Percentiles rank a stretch among this genome's conserved stretches.
Evolutionary conservation across 2,329 filamentous ascomycete genomes (phyloP).

Genomic region (Diaporthe ilicicola): DNA sequence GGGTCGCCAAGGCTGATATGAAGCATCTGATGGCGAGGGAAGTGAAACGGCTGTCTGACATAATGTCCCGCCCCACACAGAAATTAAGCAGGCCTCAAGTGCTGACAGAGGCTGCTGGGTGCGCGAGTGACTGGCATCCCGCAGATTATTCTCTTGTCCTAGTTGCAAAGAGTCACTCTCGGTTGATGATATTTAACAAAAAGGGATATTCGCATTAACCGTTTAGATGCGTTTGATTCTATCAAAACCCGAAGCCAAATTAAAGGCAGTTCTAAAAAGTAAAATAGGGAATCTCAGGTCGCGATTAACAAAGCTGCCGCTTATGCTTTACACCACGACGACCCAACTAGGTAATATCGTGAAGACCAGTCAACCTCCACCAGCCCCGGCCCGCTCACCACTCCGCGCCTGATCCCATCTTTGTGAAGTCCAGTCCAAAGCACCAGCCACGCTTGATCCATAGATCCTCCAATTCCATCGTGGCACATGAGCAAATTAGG

Average conservation of each 20-base stretch:
- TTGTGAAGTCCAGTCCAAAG: not conserved
- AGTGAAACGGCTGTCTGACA: constrained; percentile 12
- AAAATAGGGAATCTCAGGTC: constrained; percentile 10
- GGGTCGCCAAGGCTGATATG: constrained; percentile 2
- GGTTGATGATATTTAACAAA: too few relatives aligned
- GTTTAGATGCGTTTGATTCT: constrained; percentile 13
- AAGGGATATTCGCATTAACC: not conserved
- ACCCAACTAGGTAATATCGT: not conserved
- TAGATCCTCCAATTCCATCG: not conserved
- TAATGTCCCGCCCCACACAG: not conserved
- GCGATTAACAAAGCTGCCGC: constrained; percentile 16
- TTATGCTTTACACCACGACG: constrained; percentile 20
- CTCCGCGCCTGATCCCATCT: constrained; percentile 19
- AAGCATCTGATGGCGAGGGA: constrained; percentile 3
- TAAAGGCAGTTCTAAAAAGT: constrained; percentile 8
- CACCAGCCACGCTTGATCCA: not conserved
- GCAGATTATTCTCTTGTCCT: not conserved
- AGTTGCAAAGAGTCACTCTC: too few relatives aligned
- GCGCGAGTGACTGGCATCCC: not conserved
- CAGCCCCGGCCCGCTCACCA: not conserved
- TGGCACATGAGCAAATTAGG: constrained; percentile 12
- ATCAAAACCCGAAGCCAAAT: constrained; percentile 20
- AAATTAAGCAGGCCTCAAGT: not conserved
- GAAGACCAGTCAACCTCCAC: not conserved
- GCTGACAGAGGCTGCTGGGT: not conserved